Evolutionary conservation across 2,329 filamentous ascomycete genomes (phyloP).

Genomic region (Phialophora chinensis): DNA sequence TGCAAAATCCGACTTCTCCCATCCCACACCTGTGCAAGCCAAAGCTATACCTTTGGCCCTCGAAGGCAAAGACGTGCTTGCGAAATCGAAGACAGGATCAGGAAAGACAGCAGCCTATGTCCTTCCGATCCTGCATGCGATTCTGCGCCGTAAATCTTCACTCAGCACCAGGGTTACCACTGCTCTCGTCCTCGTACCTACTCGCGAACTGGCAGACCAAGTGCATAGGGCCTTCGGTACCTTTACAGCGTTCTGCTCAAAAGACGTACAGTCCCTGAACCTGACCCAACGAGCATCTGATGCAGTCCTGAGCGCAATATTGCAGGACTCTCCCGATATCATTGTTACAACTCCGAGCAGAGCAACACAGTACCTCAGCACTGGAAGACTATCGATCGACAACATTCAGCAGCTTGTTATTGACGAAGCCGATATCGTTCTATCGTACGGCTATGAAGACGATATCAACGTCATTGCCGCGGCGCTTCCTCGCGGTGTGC

Average conservation of each 20-base stretch:
- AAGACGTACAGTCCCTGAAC: slow-evolving; percentile 81
- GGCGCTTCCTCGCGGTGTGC: slow-evolving; percentile 79
- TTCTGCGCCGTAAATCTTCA: slow-evolving; percentile 75
- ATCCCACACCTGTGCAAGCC: slow-evolving; percentile 86
- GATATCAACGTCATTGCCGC: slow-evolving; percentile 82
- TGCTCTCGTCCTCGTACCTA: slow-evolving; percentile 85
- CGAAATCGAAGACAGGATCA: slow-evolving; percentile 91
- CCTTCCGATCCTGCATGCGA: slow-evolving; percentile 82
- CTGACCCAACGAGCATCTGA: slow-evolving; percentile 89
- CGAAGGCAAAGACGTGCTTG: slow-evolving; percentile 85
- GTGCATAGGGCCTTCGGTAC: slow-evolving; percentile 78
- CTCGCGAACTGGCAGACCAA: slow-evolving; percentile 91
- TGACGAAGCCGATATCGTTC: slow-evolving; percentile 90
- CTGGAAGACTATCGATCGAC: slow-evolving; percentile 71
- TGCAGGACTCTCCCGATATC: slow-evolving; percentile 85
- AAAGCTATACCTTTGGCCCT: slow-evolving; percentile 87
- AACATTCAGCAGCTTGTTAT: slow-evolving; percentile 80
- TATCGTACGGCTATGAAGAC: slow-evolving; percentile 93
- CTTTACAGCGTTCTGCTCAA: slow-evolving; percentile 81
- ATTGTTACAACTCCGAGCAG: slow-evolving; percentile 90
- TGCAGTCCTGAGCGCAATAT: slow-evolving; percentile 82
- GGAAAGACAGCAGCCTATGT: slow-evolving; percentile 98
- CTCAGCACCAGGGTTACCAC: slow-evolving; percentile 47
- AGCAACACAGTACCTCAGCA: slow-evolving; percentile 77
- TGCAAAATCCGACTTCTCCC: slow-evolving; percentile 79